phyloP scores from a whole-genome alignment of 164 flowering plant genomes.

The Magnolia sinica region DNA sequence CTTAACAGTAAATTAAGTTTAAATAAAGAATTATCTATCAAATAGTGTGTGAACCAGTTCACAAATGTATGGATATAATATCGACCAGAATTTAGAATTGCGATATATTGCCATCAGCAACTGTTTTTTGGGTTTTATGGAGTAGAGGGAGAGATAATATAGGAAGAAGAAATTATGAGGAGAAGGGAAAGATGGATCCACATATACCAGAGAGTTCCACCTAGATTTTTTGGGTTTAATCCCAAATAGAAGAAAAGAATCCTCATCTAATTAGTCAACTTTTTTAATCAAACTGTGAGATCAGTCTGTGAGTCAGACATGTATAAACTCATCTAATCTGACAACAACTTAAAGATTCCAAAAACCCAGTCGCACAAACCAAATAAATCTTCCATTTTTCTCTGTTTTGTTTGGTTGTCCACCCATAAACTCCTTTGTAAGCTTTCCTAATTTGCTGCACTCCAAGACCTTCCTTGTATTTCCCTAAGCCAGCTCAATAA shows the following conservation, averaged over 20 bases:
- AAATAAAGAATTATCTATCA: neutral
- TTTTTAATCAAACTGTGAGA: no score
- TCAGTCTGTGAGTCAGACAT: no score
- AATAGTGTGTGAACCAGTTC: neutral
- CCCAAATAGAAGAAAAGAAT: neutral
- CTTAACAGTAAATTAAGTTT: neutral
- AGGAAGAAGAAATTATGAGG: neutral
- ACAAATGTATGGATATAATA: neutral
- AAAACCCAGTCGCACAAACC: no score
- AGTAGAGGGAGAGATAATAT: neutral
- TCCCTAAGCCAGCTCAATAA: no score
- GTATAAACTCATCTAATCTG: no score
- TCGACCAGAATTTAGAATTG: neutral
- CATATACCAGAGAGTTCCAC: neutral
- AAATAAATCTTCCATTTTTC: no score
- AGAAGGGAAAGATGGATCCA: neutral
- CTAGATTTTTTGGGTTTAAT: neutral
- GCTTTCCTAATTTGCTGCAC: no score
- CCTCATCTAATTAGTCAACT: no score
- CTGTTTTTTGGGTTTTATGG: neutral
- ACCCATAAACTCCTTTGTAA: no score
- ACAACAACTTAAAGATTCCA: no score
- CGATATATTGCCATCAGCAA: neutral
- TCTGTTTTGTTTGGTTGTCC: no score
- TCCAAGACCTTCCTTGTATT: no score